Base-by-base conservation (phyloP, 371 early-diverging fungal genomes). In the Mucor piriformis region DNA sequence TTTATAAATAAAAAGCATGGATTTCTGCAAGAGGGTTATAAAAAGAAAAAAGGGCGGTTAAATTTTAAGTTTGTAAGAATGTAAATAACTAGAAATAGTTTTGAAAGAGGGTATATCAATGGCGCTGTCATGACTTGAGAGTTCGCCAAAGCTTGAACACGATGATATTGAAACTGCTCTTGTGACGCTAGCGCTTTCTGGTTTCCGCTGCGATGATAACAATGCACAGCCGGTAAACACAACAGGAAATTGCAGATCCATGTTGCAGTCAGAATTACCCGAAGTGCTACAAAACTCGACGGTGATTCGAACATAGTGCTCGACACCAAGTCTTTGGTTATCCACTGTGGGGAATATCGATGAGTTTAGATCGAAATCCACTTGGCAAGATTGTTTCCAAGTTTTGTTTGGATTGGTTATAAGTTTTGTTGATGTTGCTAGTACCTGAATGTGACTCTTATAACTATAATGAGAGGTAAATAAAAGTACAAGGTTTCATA, bases 341-440 rank as follows among this genome's bases (percentile, higher is more conserved):
- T 20, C n/a, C 4, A 64, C 54, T 15, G 60, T 44, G 8, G 65
- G 65, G 21, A 65, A 34, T 6, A 50, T 21, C 10, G 29, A 32
- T 7, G n/a, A 10, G 33, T 13, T 13, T 10, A 55, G 12, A 3
- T 55, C 49, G 25, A 59, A 44, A 11, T 50, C 49, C 10, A 64
- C 25, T 23, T 54, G 51, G 35, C 54, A 62, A 3, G 63, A 49
- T 29, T 61, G 32, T 2, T 6, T 35, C 67, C 67, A 67, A 13
- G 59, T 44, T 50, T 42, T 29, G 46, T 49, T 62, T 10, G 67
- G 67, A 32, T 34, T 12, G 2, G 20, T 54, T 18, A 67, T 25
- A 34, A 67, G 32, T 12, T 46, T 42, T 7, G 67, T 58, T 20
- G 29, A 16, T 37, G 63, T 44, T 16, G 53, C 54, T 8, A 67